Percentiles rank a stretch among this genome's conserved stretches.
Conservation (phyloP, 768 basidiomycete genomes). For the Agaricus sinodeliciosus region DNA sequence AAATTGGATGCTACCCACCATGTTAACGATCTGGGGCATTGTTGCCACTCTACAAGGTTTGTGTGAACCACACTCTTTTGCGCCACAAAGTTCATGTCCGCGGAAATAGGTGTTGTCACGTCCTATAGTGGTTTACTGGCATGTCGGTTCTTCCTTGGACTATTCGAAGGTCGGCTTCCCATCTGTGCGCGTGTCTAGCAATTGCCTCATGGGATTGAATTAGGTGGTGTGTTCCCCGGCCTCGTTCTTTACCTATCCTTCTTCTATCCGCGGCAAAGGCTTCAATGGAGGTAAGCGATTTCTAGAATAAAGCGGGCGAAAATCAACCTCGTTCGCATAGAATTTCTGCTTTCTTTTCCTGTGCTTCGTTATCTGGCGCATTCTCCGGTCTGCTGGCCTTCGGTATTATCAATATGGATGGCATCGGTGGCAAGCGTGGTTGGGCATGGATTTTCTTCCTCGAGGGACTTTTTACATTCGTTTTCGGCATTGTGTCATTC, state of each 20-base stretch:
- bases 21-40: constrained; percentile 67
- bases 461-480: constrained; percentile 58
- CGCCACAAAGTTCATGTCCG: neutral
- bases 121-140: constrained; percentile 37
- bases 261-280: constrained; percentile 44
- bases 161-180: constrained; percentile 33
- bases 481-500: constrained; percentile 47
- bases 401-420: constrained; percentile 60
- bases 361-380: constrained; percentile 54
- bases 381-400: constrained; percentile 66
- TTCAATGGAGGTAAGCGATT: constrained; percentile 38
- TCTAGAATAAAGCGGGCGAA: neutral
- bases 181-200: neutral
- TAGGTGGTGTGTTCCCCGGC: constrained; percentile 53
- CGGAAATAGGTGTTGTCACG: constrained; percentile 35
- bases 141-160: constrained; percentile 45
- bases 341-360: constrained; percentile 42
- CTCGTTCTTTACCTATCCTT: constrained; percentile 51
- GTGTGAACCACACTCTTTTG: neutral
- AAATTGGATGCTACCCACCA: constrained; percentile 50
- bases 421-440: constrained; percentile 43
- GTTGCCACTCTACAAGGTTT: constrained; percentile 54
- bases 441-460: constrained; percentile 71
- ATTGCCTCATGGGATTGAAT: neutral
- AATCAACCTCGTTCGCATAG: constrained; percentile 23